Conservation (phyloP, 2,329 filamentous ascomycete genomes). For the Fusarium sp. region DNA sequence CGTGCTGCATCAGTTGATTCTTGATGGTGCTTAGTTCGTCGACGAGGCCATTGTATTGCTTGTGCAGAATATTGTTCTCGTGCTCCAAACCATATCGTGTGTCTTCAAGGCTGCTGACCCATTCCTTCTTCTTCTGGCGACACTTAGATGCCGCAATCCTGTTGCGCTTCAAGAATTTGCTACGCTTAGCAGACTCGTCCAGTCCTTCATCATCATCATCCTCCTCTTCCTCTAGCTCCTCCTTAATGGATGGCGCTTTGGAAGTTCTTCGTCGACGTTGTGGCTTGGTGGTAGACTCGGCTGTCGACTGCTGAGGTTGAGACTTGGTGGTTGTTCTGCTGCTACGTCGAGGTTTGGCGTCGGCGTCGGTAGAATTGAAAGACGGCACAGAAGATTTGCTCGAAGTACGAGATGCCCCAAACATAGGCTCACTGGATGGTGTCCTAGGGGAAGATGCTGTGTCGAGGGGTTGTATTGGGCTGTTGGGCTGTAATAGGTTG, state of each 20-base stretch:
- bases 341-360: slow-evolving; percentile 1
- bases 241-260: slow-evolving; percentile 14
- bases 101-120: slow-evolving; percentile 63
- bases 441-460: slow-evolving; percentile 28
- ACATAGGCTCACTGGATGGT: neutral
- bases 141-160: slow-evolving; percentile 80
- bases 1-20: slow-evolving; percentile 65
- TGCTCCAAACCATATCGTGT: slow-evolving; percentile 59
- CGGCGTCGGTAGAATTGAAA: neutral
- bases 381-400: slow-evolving; percentile 40
- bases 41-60: slow-evolving; percentile 58
- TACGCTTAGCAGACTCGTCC: slow-evolving; percentile 58
- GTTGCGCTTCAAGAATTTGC: slow-evolving; percentile 76
- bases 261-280: neutral
- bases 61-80: slow-evolving; percentile 58
- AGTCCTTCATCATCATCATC: slow-evolving; percentile 23
- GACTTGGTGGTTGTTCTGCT: slow-evolving; percentile 1
- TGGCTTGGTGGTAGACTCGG: neutral
- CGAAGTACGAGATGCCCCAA: slow-evolving; percentile 29
- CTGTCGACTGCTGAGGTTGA: neutral
- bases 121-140: slow-evolving; percentile 73
- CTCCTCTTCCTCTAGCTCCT: slow-evolving; percentile 33
- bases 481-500: slow-evolving; percentile 2
- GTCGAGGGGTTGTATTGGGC: slow-evolving; percentile 10
- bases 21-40: slow-evolving; percentile 62